Base-by-base conservation (phyloP, 1,284 basidiomycete species). In the Schizophyllum commune region DNA sequence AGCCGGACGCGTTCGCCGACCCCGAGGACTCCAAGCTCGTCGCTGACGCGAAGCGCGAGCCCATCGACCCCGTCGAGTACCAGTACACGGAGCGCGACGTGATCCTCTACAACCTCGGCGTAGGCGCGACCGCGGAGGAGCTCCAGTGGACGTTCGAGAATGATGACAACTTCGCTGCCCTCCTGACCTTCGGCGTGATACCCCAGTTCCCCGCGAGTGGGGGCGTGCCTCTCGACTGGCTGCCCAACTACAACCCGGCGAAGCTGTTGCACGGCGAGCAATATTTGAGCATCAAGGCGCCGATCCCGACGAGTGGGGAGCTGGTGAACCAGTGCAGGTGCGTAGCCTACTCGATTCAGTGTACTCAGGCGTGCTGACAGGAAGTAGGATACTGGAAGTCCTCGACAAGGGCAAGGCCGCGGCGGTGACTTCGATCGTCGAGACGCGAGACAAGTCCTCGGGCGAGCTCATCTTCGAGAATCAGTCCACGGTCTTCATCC, bases 221-320 rank as follows among this genome's bases (percentile, higher is more conserved):
- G 2, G 77, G 80, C 27, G 62, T 91, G 5, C 72, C 86, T 17
- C 77, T 95, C 55, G 94, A 92, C 75, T 96, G 88, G 84, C 77
- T 99, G 64, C 96, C 96, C 22, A 92, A 98, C 76, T 99, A 89
- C 78, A 96, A 94, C 72, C 94, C 94, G 83, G 92, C 94, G 64
- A 98, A 95, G 77, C 81, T 99, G n/a, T 82, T 99, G 32, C 97
- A 99, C 74, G 96, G 96, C 62, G 96, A 99, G 74, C 97, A 99
- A 72, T 98, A 94, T 74, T 79, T 99, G 64, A 81, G 86, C 64
- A 94, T 99, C 75, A 91, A 92, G 71, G 87, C 79, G 1, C 87
- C 90, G 0, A 92, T 98, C 66, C 96, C 96, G 0, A 94, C 92
- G 0, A 88, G 82, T 64, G 96, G 86, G 2, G 87, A 88, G n/a